These are phyloP conservation scores for Tinospora cordifolia DNA, from an alignment of 164 flowering plant species.

Conservation along the genomic window DNA sequence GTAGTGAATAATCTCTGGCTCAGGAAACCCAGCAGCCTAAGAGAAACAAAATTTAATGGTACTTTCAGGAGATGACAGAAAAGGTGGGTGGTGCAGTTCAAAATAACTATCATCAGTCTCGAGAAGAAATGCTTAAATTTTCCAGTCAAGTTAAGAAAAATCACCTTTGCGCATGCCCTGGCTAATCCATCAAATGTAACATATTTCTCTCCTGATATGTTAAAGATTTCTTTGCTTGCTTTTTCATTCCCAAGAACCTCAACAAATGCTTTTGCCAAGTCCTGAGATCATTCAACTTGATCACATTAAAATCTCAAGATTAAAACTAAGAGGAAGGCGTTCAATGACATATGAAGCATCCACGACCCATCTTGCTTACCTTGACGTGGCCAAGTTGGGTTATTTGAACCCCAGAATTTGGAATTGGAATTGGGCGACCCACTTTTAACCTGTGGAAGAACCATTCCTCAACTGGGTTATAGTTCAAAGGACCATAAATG, in stretches of 20 bases:
- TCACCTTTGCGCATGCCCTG: conserved; percentile 92
- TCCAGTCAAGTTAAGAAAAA: not conserved
- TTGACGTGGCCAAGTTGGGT: conserved; percentile 95
- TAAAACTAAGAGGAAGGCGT: not conserved
- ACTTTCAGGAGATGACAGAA: too few relatives aligned
- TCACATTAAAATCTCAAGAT: not conserved
- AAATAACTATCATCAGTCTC: not conserved
- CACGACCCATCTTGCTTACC: conserved; percentile 33
- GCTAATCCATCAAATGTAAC: conserved; percentile 95
- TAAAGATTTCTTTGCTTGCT: conserved; percentile 82
- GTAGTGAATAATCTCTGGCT: conserved; percentile 83
- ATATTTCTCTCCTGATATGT: conserved; percentile 89
- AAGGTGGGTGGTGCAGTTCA: not conserved
- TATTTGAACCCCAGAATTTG: conserved; percentile 77
- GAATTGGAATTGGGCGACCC: conserved; percentile 94
- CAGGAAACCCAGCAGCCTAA: conserved; percentile 97
- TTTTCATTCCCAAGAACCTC: conserved; percentile 82
- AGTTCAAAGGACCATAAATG: conserved; percentile 92
- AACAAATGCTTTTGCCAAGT: conserved; percentile 77
- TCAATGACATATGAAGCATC: not conserved
- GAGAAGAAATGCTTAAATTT: not conserved
- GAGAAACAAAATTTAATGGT: not conserved
- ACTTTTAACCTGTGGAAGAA: conserved; percentile 96
- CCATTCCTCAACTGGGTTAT: conserved; percentile 99
- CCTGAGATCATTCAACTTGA: conserved; percentile 37